Evolutionary conservation across 305 asterid species (phyloP).

Genomic region (Fraxinus ornus): DNA sequence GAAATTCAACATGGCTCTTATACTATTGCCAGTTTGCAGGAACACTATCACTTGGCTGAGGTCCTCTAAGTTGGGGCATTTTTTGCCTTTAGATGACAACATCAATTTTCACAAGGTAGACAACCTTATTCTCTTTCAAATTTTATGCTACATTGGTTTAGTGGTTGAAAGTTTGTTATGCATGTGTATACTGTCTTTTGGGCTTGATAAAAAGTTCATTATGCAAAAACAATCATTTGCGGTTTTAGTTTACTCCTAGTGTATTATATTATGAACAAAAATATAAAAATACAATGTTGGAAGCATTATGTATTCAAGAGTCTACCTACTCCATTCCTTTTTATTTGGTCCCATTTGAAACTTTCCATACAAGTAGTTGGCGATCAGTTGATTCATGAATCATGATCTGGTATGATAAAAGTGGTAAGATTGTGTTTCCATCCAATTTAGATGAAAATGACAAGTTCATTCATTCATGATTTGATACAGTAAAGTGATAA

Average conservation of each 20-base stretch:
- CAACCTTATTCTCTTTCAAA: conserved; percentile 1
- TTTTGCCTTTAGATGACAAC: conserved; percentile 78
- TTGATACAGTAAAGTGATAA: neutral
- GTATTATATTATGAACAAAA: neutral
- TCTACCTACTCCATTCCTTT: neutral
- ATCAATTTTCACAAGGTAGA: conserved; percentile 79
- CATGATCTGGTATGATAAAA: neutral
- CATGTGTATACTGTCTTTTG: neutral
- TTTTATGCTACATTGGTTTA: neutral
- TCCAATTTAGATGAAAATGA: neutral
- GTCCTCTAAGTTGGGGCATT: conserved; percentile 47
- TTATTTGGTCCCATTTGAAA: neutral
- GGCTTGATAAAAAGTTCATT: neutral
- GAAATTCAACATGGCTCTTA: conserved; percentile 73
- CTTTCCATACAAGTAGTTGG: neutral
- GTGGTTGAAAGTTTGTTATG: neutral
- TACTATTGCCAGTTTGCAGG: conserved; percentile 80
- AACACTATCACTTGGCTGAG: conserved; percentile 74
- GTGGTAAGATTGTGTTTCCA: neutral
- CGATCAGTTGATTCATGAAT: neutral
- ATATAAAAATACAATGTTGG: neutral
- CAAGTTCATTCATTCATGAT: neutral
- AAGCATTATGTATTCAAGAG: neutral
- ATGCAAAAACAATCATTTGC: neutral
- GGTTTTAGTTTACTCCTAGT: neutral